phyloP scores from a whole-genome alignment of 1,284 basidiomycete species.

The Taiwanofungus camphoratus region DNA sequence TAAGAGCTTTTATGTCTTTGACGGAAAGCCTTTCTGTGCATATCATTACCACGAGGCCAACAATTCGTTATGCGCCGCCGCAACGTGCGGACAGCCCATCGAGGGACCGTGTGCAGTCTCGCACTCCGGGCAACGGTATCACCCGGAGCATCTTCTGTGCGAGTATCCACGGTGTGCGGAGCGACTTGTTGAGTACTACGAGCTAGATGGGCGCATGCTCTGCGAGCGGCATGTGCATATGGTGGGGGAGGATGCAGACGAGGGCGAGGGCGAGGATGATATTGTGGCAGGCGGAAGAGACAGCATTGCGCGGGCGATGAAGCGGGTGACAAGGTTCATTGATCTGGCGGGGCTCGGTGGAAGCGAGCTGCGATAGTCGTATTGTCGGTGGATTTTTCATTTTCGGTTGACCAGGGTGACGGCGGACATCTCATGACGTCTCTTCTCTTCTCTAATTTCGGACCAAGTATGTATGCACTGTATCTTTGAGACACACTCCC shows the following conservation, averaged over 20 bases:
- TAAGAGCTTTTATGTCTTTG: slow-evolving; percentile 83
- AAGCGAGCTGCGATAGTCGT: slow-evolving; percentile 14
- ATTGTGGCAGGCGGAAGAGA: slow-evolving; percentile 41
- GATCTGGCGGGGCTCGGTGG: slow-evolving; percentile 24
- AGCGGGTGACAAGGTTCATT: slow-evolving; percentile 62
- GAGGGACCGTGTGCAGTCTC: slow-evolving; percentile 87
- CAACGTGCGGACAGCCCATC: slow-evolving; percentile 79
- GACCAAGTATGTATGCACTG: not conserved
- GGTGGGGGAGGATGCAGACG: slow-evolving; percentile 30
- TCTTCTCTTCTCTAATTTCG: not conserved
- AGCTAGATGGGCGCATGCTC: slow-evolving; percentile 74
- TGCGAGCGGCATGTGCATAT: slow-evolving; percentile 69
- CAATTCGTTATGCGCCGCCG: slow-evolving; percentile 75
- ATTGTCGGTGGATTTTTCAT: not conserved
- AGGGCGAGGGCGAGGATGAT: slow-evolving; percentile 28
- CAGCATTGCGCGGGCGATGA: slow-evolving; percentile 49
- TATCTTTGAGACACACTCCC: not conserved
- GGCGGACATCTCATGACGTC: not conserved
- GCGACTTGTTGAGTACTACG: slow-evolving; percentile 77
- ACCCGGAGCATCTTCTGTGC: slow-evolving; percentile 79
- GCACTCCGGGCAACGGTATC: slow-evolving; percentile 71
- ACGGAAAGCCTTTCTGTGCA: slow-evolving; percentile 81
- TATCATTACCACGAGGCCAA: slow-evolving; percentile 90
- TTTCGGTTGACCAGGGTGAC: not conserved
- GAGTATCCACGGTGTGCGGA: slow-evolving; percentile 55